Evolutionary conservation across 805 yeast genomes (phyloP).

Genomic region (Ogataea henricii): DNA sequence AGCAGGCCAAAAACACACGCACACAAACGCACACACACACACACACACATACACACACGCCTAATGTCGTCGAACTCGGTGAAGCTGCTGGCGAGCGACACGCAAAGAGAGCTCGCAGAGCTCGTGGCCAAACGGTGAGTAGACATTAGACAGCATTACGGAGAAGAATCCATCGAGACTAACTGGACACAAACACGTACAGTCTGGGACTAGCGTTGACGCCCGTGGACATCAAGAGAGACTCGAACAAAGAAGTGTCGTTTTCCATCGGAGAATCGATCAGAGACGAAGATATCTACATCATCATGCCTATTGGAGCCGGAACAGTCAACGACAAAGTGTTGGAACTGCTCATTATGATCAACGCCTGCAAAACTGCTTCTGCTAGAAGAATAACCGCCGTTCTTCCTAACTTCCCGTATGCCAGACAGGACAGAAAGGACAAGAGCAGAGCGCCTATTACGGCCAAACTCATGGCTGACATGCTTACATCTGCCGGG

Average conservation of each 20-base stretch:
- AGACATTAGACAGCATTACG: background rate
- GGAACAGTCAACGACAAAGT: slow-evolving; percentile 77
- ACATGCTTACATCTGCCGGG: slow-evolving; percentile 80
- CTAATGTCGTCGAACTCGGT: slow-evolving; percentile 74
- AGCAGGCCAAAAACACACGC: background rate
- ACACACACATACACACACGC: background rate
- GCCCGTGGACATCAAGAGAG: slow-evolving; percentile 64
- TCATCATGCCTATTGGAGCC: slow-evolving; percentile 77
- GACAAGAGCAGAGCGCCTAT: slow-evolving; percentile 85
- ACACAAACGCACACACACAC: background rate
- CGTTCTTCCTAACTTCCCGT: slow-evolving; percentile 80
- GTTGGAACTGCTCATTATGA: slow-evolving; percentile 73
- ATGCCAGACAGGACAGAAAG: slow-evolving; percentile 87
- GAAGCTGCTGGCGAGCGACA: slow-evolving; percentile 66
- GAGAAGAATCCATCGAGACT: background rate
- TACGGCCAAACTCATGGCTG: slow-evolving; percentile 83
- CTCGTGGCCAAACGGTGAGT: slow-evolving; percentile 52
- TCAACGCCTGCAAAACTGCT: slow-evolving; percentile 81
- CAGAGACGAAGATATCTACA: slow-evolving; percentile 81
- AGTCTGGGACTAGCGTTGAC: slow-evolving; percentile 61
- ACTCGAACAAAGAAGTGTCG: slow-evolving; percentile 72
- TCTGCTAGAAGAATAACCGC: slow-evolving; percentile 83
- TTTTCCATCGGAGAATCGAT: slow-evolving; percentile 80
- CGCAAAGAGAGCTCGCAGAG: slow-evolving; percentile 68
- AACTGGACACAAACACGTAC: background rate